Percentiles rank a stretch among this genome's conserved stretches.
These are phyloP conservation scores for Amesomyces nigricolor DNA, from an alignment of 2,329 filamentous ascomycete genomes.

Conservation along the genomic window DNA sequence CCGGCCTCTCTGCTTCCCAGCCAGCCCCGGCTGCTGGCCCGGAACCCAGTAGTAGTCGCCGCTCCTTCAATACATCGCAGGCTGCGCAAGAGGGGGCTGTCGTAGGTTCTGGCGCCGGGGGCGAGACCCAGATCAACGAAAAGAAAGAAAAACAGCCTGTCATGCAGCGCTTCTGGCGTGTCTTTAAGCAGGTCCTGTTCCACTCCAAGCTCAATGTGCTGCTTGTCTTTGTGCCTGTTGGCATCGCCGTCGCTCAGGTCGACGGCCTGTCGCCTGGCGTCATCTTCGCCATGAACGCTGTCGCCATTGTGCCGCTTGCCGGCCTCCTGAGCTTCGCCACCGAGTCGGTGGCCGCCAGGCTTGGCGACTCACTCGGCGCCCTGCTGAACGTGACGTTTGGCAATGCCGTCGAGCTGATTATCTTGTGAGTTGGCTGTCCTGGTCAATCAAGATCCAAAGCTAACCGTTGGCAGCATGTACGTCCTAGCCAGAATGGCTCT, in stretches of 20 bases:
- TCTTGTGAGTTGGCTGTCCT: conserved; percentile 43
- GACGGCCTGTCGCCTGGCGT: conserved; percentile 51
- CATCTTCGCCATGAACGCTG: conserved; percentile 67
- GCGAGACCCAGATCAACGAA: conserved; percentile 27
- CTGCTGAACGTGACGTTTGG: conserved; percentile 73
- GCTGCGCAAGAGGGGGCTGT: conserved; percentile 52
- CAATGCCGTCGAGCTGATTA: conserved; percentile 74
- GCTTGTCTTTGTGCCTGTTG: conserved; percentile 71
- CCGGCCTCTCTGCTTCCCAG: conserved; percentile 14
- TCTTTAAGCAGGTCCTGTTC: conserved; percentile 56
- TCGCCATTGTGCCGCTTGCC: conserved; percentile 70
- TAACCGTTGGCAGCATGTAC: conserved; percentile 45
- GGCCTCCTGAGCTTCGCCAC: conserved; percentile 68
- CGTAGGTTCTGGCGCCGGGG: conserved; percentile 37
- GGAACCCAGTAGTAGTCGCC: conserved; percentile 28
- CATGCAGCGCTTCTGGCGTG: conserved; percentile 38
- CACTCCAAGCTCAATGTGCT: conserved; percentile 75
- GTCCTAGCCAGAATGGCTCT: conserved; percentile 28
- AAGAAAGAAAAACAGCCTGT: conserved; percentile 26
- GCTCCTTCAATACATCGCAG: conserved; percentile 42
- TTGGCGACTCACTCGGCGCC: conserved; percentile 68
- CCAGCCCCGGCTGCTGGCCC: conserved; percentile 21
- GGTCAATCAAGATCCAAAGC: neutral
- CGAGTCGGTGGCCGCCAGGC: conserved; percentile 64
- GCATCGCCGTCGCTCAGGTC: conserved; percentile 59